Conservation (phyloP, 768 basidiomycete species). For the Fistulinella prunicolor region DNA sequence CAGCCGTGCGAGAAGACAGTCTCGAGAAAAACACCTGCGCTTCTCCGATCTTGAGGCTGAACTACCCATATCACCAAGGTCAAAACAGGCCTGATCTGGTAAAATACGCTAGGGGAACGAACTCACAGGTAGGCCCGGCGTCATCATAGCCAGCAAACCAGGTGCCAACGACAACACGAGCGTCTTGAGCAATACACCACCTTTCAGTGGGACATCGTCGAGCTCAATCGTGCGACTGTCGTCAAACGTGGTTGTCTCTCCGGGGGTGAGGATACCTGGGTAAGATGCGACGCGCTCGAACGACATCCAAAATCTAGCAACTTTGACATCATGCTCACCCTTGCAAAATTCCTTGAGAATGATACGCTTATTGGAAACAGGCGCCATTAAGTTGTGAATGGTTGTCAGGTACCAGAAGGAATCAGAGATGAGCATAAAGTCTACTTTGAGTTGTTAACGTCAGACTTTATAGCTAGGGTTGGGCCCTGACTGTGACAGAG, state of each 20-base stretch:
- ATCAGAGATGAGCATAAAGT: too few species aligned
- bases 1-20: neutral
- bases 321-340: neutral
- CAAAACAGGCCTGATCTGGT: neutral
- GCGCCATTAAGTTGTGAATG: too few species aligned
- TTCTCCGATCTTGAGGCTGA: neutral
- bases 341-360: neutral
- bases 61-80: constrained; percentile 11
- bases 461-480: too few species aligned
- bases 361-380: neutral
- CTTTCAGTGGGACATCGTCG: constrained; percentile 42
- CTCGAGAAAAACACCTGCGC: neutral
- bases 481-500: too few species aligned
- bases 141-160: constrained; percentile 42
- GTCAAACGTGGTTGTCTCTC: neutral
- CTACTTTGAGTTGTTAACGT: too few species aligned
- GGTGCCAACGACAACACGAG: constrained; percentile 49
- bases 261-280: neutral
- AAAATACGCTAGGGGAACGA: constrained; percentile 25
- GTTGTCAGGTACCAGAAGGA: too few species aligned
- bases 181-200: constrained; percentile 49
- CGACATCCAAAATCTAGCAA: neutral
- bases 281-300: neutral
- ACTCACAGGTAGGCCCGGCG: constrained; percentile 31
- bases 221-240: constrained; percentile 43